Percentiles rank a stretch among this genome's conserved stretches.
Evolutionary conservation across 2,329 filamentous ascomycete genomes (phyloP).

Genomic region (Talaromyces sp.): DNA sequence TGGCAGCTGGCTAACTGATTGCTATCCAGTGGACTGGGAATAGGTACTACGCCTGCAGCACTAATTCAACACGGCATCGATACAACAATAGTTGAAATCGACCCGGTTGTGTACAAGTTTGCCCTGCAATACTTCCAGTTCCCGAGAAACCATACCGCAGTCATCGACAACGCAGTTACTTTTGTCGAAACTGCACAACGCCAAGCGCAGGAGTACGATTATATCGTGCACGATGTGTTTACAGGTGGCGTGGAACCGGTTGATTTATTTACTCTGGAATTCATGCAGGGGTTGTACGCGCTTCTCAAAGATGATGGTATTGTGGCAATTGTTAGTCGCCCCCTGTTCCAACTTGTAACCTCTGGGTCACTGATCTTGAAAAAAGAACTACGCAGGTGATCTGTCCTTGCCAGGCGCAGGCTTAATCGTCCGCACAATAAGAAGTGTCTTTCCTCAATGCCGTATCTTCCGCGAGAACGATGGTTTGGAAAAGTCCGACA

Average conservation of each 20-base stretch:
- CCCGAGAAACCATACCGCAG: constrained; percentile 68
- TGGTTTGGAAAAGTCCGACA: constrained; percentile 28
- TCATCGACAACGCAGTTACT: constrained; percentile 75
- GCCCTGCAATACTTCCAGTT: constrained; percentile 79
- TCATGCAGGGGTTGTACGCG: constrained; percentile 64
- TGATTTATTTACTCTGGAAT: constrained; percentile 79
- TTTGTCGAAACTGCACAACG: constrained; percentile 53
- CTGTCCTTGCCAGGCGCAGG: constrained; percentile 69
- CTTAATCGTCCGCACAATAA: constrained; percentile 77
- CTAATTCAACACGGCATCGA: constrained; percentile 82
- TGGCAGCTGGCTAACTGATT: constrained; percentile 3
- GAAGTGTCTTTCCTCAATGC: constrained; percentile 77
- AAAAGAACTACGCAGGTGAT: constrained; percentile 89
- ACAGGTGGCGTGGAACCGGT: constrained; percentile 92
- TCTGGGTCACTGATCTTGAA: constrained; percentile 11
- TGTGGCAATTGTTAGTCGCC: constrained; percentile 70
- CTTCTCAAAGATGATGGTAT: constrained; percentile 74
- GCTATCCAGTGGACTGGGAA: constrained; percentile 68
- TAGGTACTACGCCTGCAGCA: constrained; percentile 85
- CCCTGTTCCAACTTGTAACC: not conserved
- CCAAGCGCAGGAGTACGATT: constrained; percentile 62
- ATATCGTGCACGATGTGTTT: constrained; percentile 96
- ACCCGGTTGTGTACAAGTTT: constrained; percentile 80
- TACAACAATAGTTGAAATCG: constrained; percentile 92
- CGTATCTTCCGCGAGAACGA: constrained; percentile 81